phyloP scores from a whole-genome alignment of 2,329 filamentous ascomycete species.

The Fusarium pilosicola region DNA sequence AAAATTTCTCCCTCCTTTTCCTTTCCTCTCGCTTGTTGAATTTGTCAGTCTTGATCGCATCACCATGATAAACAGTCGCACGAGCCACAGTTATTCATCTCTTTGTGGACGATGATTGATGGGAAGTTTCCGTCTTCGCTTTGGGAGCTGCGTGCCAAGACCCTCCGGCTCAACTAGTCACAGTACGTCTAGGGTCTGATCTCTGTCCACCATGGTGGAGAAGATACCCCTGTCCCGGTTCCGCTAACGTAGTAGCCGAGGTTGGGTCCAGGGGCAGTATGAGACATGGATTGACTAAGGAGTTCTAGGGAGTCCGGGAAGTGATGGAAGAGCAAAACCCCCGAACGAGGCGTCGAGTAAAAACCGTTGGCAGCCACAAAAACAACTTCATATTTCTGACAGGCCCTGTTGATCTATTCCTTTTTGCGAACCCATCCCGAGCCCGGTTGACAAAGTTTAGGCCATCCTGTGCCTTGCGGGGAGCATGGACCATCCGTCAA shows the following conservation, averaged over 20 bases:
- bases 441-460: constrained; percentile 26
- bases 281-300: constrained; percentile 9
- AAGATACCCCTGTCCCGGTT: constrained; percentile 22
- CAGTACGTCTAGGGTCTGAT: constrained; percentile 23
- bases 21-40: neutral
- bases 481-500: constrained; percentile 13
- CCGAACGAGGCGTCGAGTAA: constrained; percentile 28
- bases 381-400: constrained; percentile 30
- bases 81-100: constrained; percentile 28
- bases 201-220: constrained; percentile 37
- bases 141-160: constrained; percentile 30
- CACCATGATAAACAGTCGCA: neutral
- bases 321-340: constrained; percentile 20
- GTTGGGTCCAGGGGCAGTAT: constrained; percentile 24
- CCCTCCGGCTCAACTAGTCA: constrained; percentile 23
- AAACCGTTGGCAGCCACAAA: constrained; percentile 34
- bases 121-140: constrained; percentile 26
- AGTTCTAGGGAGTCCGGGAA: constrained; percentile 5
- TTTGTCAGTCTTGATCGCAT: neutral
- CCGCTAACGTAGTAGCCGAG: constrained; percentile 33
- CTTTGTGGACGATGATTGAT: constrained; percentile 29
- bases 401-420: constrained; percentile 40
- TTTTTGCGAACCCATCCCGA: constrained; percentile 34
- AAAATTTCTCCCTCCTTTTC: neutral
- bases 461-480: constrained; percentile 23